A percentile compares a stretch with the other conserved stretches of the same genome.
Conservation (phyloP, 371 early-diverging fungal genomes). For the Lichtheimia hyalospora region DNA sequence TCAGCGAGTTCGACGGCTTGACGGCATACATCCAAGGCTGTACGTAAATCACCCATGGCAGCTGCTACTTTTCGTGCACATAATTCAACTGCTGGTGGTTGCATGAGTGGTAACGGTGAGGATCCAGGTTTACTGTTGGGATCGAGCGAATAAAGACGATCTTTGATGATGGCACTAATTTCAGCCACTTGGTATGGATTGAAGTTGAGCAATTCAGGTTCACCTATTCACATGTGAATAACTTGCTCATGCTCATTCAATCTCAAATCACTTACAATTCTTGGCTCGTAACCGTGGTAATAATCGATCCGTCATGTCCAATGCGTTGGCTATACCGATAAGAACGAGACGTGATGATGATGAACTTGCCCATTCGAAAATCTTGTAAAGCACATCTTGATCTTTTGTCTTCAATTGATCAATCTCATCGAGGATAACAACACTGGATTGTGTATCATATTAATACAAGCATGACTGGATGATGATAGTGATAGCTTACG, state of each 20-base stretch:
- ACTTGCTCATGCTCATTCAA: background rate
- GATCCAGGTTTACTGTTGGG: conserved; percentile 9
- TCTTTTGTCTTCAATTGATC: conserved; percentile 82
- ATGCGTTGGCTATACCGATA: conserved; percentile 95
- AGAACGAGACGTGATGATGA: conserved; percentile 70
- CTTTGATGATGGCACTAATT: conserved; percentile 82
- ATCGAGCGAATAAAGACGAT: conserved; percentile 61
- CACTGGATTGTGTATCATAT: conserved; percentile 28
- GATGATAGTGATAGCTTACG: conserved; percentile 28
- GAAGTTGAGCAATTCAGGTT: conserved; percentile 82
- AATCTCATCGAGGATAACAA: conserved; percentile 91
- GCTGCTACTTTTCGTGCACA: conserved; percentile 92
- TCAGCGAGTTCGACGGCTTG: conserved; percentile 85
- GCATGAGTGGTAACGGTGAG: conserved; percentile 61
- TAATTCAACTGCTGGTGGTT: conserved; percentile 85
- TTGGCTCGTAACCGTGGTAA: conserved; percentile 86
- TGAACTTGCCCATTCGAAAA: conserved; percentile 81
- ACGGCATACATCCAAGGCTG: conserved; percentile 88
- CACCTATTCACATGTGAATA: conserved; percentile 36
- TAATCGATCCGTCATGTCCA: conserved; percentile 88
- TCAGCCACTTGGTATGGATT: conserved; percentile 83
- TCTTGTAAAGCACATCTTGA: conserved; percentile 82
- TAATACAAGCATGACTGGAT: no score
- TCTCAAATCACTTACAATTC: conserved; percentile 49
- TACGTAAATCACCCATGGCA: conserved; percentile 88